Evolutionary conservation across 2,329 filamentous ascomycete species (phyloP), one percentile per base, ranked within the genome.

Genomic region (Cercospora beticola): DNA sequence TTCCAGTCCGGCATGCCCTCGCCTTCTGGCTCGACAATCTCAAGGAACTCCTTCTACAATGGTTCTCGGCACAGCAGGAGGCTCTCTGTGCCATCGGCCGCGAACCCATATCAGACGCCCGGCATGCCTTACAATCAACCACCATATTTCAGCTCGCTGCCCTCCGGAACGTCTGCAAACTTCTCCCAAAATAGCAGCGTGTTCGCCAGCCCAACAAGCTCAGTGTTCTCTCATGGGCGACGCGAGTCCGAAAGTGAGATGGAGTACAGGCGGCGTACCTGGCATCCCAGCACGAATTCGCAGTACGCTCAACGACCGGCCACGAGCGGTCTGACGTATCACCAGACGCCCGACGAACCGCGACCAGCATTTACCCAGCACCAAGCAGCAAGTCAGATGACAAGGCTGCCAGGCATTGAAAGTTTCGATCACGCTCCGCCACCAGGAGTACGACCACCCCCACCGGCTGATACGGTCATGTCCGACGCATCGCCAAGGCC

Each of bases 361-460:
- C 80, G 87, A 81, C 77, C 88, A 78, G 75, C 87, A 76, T 80
- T 86, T 82, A 76, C 86, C 67, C 77, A 85, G 76, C 78, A 87
- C 79, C 76, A 86, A 79, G 72, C 88, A 81, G 78, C 84, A 79
- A 76, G 81, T 62, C 88, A 90, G 73, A 86, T 85, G 4, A 83
- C 92, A 14, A 88, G 92, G 46, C 85, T 97, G 14, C 94, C 94
- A 0, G 93, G 94, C 14, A 97, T 97, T 72, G 93, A 97, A 78
- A 96, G 92, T 16, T 97, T 97, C 74, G 93, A 94, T 76, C 89
- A 92, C 66, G 83, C 92, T 26, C 90, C 88, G 28, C 86, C 87
- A 67, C 86, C 86, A 21, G 86, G 88, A 0, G 68, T 78, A 84
- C 86, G 88, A 60, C 87, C 90, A 58, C 86, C 86, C 64, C 84